Evolutionary conservation across 257 asterid genomes (phyloP).

Genomic region (Paraleonurus japonicus): DNA sequence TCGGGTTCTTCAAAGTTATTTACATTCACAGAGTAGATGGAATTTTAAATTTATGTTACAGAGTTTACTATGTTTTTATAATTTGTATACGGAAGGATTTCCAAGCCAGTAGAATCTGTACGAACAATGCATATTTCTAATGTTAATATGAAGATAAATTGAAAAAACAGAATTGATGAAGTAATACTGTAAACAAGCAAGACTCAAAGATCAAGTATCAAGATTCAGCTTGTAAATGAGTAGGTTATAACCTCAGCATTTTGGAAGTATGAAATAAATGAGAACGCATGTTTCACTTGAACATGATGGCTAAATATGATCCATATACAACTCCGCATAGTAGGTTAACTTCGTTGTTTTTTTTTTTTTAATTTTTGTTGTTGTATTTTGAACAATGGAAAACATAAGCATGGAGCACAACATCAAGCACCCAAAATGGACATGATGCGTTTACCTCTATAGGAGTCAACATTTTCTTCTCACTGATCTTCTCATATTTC

Average conservation of each 20-base stretch:
- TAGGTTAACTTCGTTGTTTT: background rate
- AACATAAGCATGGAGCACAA: background rate
- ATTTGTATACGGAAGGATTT: background rate
- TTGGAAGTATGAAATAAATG: background rate
- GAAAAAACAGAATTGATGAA: background rate
- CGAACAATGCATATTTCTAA: background rate
- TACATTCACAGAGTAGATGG: background rate
- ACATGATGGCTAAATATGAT: background rate
- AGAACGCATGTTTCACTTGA: background rate
- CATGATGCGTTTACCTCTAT: slow-evolving; percentile 65
- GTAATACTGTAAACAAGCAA: background rate
- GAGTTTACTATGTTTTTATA: background rate
- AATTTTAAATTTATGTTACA: background rate
- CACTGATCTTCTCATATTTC: slow-evolving; percentile 91
- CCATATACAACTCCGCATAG: background rate
- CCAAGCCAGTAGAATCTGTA: background rate
- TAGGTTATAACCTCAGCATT: background rate
- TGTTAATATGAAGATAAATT: background rate
- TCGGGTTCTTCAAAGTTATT: slow-evolving; percentile 14
- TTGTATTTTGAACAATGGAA: background rate
- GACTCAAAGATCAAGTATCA: slow-evolving; percentile 8
- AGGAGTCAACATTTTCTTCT: slow-evolving; percentile 89
- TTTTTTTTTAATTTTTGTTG: too few relatives aligned
- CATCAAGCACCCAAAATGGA: slow-evolving; percentile 16
- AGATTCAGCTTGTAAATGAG: background rate